Evolutionary conservation across 257 asterid species (phyloP), one percentile per base, ranked within the genome.

Genomic region (Orobanche coerulescens): DNA sequence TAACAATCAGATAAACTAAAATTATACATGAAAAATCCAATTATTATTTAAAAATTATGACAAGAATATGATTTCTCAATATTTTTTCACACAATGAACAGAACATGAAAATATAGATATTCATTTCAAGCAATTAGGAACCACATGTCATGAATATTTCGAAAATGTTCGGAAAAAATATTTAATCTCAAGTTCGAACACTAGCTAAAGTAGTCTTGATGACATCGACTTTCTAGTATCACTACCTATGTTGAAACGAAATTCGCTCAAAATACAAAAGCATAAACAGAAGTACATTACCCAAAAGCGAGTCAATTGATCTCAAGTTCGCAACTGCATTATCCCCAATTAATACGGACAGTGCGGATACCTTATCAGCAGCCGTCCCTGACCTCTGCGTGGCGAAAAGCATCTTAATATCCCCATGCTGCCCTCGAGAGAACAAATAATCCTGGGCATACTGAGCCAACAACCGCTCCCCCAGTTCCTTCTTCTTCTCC

Each of bases 331-430:
- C 95, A 39, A 85, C 77, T 0, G 99, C 81, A 73, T 89, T 93
- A 66, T 93, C 97, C 51, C 97, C 97, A 69, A 86, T 80, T 88
- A 89, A 61, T 40, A 93, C 95, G 3, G 97, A 74, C 69, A 92
- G 72, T 1, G 96, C 98, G 0, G 98, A 92, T 10, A 92, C 96
- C 82, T 86, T 92, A 62, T 92, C 98, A 0, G 94, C 93, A 37
- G 98, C 96, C 1, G 98, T 92, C 28, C 97, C 97, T 0, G 99
- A 84, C 83, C 95, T 80, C 84, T 84, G 91, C 0, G 99, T 86
- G 30, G 95, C 77, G 23, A 77, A 58, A 36, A 93, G 80, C 97
- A 93, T 89, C 80, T 89, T 93, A 18, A 89, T 89, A 75, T 89
- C 95, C 30, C 95, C 95, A 70, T 76, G 81, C 54, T 86, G 81